These are phyloP conservation scores for Diaporthe australafricana DNA, from an alignment of 2,329 filamentous ascomycete genomes.

Conservation along the genomic window DNA sequence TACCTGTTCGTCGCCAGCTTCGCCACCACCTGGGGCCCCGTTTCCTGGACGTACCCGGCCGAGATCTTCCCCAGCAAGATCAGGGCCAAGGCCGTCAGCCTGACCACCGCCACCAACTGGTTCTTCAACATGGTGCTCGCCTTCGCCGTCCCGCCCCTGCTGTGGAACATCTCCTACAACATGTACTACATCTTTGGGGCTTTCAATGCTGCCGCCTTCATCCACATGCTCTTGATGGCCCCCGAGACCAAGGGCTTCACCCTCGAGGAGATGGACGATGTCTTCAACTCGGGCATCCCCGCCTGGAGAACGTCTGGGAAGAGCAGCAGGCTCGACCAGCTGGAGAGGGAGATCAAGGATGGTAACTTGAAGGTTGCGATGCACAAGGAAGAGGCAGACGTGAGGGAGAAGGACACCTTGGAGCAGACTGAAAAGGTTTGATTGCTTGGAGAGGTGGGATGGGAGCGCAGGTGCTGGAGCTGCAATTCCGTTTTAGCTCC, in stretches of 20 bases:
- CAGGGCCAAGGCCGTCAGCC: slow-evolving; percentile 57
- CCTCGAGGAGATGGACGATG: slow-evolving; percentile 80
- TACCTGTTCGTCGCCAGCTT: slow-evolving; percentile 80
- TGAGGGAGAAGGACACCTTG: neutral
- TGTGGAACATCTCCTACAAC: slow-evolving; percentile 64
- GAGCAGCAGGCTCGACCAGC: slow-evolving; percentile 58
- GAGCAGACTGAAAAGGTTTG: slow-evolving; percentile 18
- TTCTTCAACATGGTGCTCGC: slow-evolving; percentile 66
- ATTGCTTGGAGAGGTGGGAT: neutral
- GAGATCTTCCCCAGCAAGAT: slow-evolving; percentile 58
- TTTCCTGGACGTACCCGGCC: slow-evolving; percentile 61
- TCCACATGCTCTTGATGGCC: slow-evolving; percentile 74
- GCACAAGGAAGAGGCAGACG: neutral
- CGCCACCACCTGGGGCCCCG: slow-evolving; percentile 65
- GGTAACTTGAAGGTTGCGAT: slow-evolving; percentile 55
- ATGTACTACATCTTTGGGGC: slow-evolving; percentile 82
- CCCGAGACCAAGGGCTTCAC: slow-evolving; percentile 80
- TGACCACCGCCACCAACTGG: slow-evolving; percentile 55
- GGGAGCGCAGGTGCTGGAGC: too few species aligned
- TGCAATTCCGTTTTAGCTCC: too few species aligned
- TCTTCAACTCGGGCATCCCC: slow-evolving; percentile 71
- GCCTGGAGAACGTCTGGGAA: slow-evolving; percentile 64
- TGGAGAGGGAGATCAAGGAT: slow-evolving; percentile 60
- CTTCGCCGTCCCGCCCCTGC: slow-evolving; percentile 62
- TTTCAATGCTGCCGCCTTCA: slow-evolving; percentile 75